phyloP scores from a whole-genome alignment of 2,329 filamentous ascomycete species.

The Beauveria scarabaeidicola region DNA sequence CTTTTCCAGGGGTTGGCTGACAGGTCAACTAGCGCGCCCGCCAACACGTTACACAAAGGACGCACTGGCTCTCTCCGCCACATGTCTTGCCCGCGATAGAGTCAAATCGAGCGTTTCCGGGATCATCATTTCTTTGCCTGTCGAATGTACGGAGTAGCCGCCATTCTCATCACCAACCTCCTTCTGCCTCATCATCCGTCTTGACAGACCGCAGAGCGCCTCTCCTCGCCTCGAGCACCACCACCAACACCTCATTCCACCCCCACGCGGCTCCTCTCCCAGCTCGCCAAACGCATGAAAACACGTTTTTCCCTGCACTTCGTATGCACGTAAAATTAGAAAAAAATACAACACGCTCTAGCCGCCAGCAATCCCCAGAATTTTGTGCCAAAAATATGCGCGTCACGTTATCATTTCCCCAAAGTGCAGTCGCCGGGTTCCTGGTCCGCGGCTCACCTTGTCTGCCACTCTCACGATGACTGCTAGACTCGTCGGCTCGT shows the following conservation, averaged over 20 bases:
- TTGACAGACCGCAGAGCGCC: neutral
- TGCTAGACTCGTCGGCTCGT: neutral
- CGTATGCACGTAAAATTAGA: conserved; percentile 1
- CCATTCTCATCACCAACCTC: neutral
- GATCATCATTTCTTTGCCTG: neutral
- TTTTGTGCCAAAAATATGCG: conserved; percentile 2
- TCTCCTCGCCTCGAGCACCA: neutral
- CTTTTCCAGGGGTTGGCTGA: neutral
- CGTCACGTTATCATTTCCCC: neutral
- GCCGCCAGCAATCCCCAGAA: neutral
- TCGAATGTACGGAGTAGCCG: neutral
- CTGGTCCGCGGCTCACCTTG: neutral
- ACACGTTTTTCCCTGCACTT: neutral
- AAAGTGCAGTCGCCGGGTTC: neutral
- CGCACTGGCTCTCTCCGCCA: neutral
- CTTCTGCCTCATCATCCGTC: neutral
- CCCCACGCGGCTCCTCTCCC: neutral
- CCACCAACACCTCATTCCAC: neutral
- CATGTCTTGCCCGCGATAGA: neutral
- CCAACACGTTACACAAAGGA: conserved; percentile 1
- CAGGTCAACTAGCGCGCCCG: neutral
- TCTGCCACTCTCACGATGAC: neutral
- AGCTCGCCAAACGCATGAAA: neutral
- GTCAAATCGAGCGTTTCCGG: neutral
- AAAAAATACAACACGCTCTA: neutral